Evolutionary conservation across 768 basidiomycete species (phyloP), one percentile per base, ranked within the genome.

Genomic region (Amylocystis lapponica): DNA sequence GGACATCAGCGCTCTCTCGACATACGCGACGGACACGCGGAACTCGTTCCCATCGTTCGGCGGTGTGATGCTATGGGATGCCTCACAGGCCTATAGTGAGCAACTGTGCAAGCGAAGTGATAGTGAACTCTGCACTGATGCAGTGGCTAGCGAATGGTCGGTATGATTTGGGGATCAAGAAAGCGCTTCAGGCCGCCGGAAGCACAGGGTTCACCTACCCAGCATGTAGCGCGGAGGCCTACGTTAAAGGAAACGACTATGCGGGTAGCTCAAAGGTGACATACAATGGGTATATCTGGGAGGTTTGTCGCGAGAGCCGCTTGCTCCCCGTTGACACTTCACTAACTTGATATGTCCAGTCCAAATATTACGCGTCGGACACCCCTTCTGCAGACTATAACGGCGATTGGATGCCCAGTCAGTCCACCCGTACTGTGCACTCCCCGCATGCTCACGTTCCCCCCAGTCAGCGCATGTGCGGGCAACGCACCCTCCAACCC

Each of bases 121-220:
- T 12, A 31, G 13, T 20, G 22, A 21, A 30, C 9, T 11, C n/a
- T 14, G 36, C 21, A 25, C 23, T 23, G 26, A 26, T 20, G 20
- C 25, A 20, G 17, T 23, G 12, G 14, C 8, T 38, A 68, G 82
- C 67, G 22, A 84, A 85, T 54, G 62, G 66, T 45, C 72, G 76
- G 22, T 84, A 72, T 50, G 79, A 83, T 52, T 56, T 70, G 13
- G 75, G 71, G 5, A 75, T 83, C 47, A 84, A 86, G 63, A 71
- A 73, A 45, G 70, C 75, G 21, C 66, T 84, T 27, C 59, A 63
- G 12, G 74, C 75, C 12, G 76, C 81, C 27, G 81, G 82, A 36
- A 79, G 80, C n/a, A 78, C 76, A 14, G 80, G 81, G 7, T 85
- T 84, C 59, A 76, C 74, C 3, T 83, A 69, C 61, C 79, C 81